Conservation (phyloP, 768 basidiomycete genomes). For the Hysterangium stoloniferum region DNA sequence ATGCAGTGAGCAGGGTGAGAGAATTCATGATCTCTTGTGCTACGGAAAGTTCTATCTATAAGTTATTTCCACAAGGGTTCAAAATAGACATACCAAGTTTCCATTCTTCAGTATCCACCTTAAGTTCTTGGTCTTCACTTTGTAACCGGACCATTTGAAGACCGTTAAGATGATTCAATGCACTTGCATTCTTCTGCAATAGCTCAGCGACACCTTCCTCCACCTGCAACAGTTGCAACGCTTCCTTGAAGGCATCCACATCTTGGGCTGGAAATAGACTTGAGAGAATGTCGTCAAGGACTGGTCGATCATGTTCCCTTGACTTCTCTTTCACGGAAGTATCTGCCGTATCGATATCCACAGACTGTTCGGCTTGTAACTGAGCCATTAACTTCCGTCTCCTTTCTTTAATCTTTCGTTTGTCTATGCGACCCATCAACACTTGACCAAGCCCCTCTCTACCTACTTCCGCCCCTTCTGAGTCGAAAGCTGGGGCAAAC, state of each 20-base stretch:
- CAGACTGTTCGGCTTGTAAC: constrained; percentile 14
- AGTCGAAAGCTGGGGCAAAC: constrained; percentile 76
- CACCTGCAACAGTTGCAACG: constrained; percentile 52
- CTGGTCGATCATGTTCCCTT: constrained; percentile 29
- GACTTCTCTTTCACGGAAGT: constrained; percentile 12
- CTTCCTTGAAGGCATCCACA: constrained; percentile 47
- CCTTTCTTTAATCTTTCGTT: constrained; percentile 25
- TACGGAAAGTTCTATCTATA: constrained; percentile 28
- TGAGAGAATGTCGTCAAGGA: constrained; percentile 45
- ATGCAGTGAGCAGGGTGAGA: constrained; percentile 54
- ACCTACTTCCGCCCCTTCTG: constrained; percentile 68
- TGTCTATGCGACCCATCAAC: constrained; percentile 43
- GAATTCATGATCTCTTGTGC: constrained; percentile 71
- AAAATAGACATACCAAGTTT: constrained; percentile 52
- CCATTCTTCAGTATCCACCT: constrained; percentile 76
- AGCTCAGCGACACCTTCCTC: constrained; percentile 65
- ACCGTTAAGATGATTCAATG: constrained; percentile 55
- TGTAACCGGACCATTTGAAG: constrained; percentile 54
- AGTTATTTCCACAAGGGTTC: constrained; percentile 4
- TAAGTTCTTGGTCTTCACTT: constrained; percentile 20
- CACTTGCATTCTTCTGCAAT: constrained; percentile 54
- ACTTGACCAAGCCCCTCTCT: constrained; percentile 52
- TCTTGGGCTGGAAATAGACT: constrained; percentile 36
- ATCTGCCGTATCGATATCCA: constrained; percentile 15
- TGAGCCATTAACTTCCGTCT: constrained; percentile 23